Evolutionary conservation across 805 yeast genomes (phyloP).

Genomic region (Saturnispora mendoncae): DNA sequence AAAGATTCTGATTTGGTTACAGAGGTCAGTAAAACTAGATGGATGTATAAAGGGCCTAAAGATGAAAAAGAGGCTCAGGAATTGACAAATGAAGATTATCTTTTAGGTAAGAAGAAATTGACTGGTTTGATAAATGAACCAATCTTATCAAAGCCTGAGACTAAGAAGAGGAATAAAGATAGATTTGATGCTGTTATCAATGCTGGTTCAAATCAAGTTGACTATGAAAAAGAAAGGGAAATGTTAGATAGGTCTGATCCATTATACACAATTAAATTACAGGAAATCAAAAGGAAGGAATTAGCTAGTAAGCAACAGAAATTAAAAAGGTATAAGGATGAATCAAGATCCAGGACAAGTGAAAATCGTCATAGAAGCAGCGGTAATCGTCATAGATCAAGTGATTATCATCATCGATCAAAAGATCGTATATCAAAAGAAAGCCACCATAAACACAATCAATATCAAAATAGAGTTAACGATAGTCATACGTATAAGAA

Average conservation of each 20-base stretch:
- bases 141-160: background rate
- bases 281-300: slow-evolving; percentile 19
- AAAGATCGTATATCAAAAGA: background rate
- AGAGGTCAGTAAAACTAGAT: slow-evolving; percentile 43
- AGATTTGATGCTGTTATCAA: slow-evolving; percentile 19
- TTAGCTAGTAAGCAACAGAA: slow-evolving; percentile 11
- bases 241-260: slow-evolving; percentile 39
- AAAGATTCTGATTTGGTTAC: slow-evolving; percentile 9
- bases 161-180: background rate
- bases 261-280: slow-evolving; percentile 34
- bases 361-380: background rate
- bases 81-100: slow-evolving; percentile 40
- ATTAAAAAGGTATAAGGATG: background rate
- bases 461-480: background rate
- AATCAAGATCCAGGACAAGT: background rate
- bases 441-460: background rate
- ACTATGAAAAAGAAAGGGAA: slow-evolving; percentile 13
- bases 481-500: too few species aligned
- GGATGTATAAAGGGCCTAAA: slow-evolving; percentile 74
- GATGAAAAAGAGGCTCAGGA: slow-evolving; percentile 17
- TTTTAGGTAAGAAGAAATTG: slow-evolving; percentile 44
- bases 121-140: slow-evolving; percentile 25
- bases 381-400: background rate
- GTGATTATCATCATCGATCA: background rate
- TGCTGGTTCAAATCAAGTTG: slow-evolving; percentile 4